phyloP scores from a whole-genome alignment of 768 basidiomycete genomes.

The Boletus rubroflammeus region DNA sequence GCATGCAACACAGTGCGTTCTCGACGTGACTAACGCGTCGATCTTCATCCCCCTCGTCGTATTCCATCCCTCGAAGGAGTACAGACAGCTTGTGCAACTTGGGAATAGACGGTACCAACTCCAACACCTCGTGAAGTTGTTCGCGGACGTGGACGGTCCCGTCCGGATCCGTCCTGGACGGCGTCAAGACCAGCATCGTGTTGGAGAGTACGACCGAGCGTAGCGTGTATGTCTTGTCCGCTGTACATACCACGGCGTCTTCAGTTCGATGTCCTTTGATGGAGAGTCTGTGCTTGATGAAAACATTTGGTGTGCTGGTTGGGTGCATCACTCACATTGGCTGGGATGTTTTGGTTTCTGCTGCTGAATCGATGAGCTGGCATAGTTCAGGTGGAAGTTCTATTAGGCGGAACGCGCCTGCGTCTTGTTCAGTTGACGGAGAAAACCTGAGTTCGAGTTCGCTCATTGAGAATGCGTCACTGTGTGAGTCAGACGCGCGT shows the following conservation, averaged over 20 bases:
- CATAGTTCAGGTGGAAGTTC: slow-evolving; percentile 72
- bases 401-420: slow-evolving; percentile 61
- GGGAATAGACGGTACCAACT: slow-evolving; percentile 75
- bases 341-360: slow-evolving; percentile 30
- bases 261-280: slow-evolving; percentile 82
- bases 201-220: slow-evolving; percentile 90
- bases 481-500: neutral
- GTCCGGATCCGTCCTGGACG: slow-evolving; percentile 35
- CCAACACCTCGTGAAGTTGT: slow-evolving; percentile 79
- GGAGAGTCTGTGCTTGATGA: slow-evolving; percentile 44
- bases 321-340: slow-evolving; percentile 22
- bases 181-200: slow-evolving; percentile 70
- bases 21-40: slow-evolving; percentile 23
- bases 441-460: slow-evolving; percentile 50
- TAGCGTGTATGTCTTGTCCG: slow-evolving; percentile 72
- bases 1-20: neutral
- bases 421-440: slow-evolving; percentile 41
- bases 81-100: slow-evolving; percentile 62
- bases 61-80: slow-evolving; percentile 62
- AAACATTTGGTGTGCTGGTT: neutral
- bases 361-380: slow-evolving; percentile 54
- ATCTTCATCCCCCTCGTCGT: slow-evolving; percentile 61
- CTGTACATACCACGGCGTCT: slow-evolving; percentile 88
- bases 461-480: slow-evolving; percentile 15
- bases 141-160: slow-evolving; percentile 69